A percentile compares a stretch with the other conserved stretches of the same genome.
Evolutionary conservation across 768 basidiomycete genomes (phyloP).

Genomic region (Russula vinacea): DNA sequence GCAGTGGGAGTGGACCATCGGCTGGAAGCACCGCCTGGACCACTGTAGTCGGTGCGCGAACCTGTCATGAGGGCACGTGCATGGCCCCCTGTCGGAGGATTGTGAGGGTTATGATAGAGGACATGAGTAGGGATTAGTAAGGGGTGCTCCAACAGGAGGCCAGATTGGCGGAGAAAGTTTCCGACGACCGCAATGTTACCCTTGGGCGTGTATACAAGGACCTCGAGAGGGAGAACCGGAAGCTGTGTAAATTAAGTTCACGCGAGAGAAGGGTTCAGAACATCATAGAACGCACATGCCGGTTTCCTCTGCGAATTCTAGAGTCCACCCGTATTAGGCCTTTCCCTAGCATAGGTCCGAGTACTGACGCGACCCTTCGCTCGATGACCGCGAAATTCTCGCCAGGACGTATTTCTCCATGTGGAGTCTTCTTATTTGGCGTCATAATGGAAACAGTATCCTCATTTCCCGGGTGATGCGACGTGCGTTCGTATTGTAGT

Average conservation of each 20-base stretch:
- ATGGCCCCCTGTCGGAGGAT: slow-evolving; percentile 69
- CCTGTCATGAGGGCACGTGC: slow-evolving; percentile 42
- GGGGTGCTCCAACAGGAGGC: slow-evolving; percentile 79
- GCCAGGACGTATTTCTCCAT: slow-evolving; percentile 54
- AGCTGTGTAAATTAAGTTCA: slow-evolving; percentile 46
- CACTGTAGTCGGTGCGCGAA: slow-evolving; percentile 43
- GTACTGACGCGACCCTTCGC: slow-evolving; percentile 72
- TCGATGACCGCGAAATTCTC: slow-evolving; percentile 83
- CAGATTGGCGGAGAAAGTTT: slow-evolving; percentile 63
- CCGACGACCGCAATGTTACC: slow-evolving; percentile 86
- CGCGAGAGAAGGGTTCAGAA: slow-evolving; percentile 27
- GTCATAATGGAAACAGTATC: slow-evolving; percentile 80
- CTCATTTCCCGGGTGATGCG: slow-evolving; percentile 43
- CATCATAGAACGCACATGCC: slow-evolving; percentile 50
- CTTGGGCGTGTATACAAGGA: slow-evolving; percentile 92
- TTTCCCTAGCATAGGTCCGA: slow-evolving; percentile 83
- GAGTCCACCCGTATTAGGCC: slow-evolving; percentile 80
- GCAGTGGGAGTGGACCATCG: slow-evolving; percentile 59
- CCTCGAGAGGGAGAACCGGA: slow-evolving; percentile 76
- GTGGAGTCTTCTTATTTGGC: slow-evolving; percentile 49
- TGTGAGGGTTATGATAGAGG: slow-evolving; percentile 88
- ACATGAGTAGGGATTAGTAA: slow-evolving; percentile 51
- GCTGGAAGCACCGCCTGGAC: slow-evolving; percentile 39
- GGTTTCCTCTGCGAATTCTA: slow-evolving; percentile 62
- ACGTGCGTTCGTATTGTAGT: slow-evolving; percentile 65